A percentile compares a stretch with the other conserved stretches of the same genome.
Evolutionary conservation across 2,329 filamentous ascomycete genomes (phyloP).

Genomic region (Epichloe brachyelytri): DNA sequence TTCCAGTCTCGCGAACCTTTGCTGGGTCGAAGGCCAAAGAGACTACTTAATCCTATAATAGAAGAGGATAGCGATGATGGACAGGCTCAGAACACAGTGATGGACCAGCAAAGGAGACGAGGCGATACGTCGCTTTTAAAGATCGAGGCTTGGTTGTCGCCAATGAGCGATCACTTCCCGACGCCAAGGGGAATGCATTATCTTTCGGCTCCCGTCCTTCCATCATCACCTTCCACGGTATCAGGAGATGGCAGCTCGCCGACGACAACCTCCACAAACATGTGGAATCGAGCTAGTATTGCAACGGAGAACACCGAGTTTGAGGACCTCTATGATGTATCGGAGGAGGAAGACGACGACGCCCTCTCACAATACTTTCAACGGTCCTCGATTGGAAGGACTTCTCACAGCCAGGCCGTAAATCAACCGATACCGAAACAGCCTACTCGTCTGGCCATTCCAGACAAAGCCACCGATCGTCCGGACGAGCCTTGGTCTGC

Average conservation of each 20-base stretch:
- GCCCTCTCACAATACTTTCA: slow-evolving; percentile 10
- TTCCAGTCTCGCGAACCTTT: slow-evolving; percentile 37
- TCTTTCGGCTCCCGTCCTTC: slow-evolving; percentile 47
- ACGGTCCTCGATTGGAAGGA: slow-evolving; percentile 24
- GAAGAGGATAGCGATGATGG: slow-evolving; percentile 38
- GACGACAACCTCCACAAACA: slow-evolving; percentile 38
- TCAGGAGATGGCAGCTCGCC: slow-evolving; percentile 41
- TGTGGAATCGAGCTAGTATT: slow-evolving; percentile 51
- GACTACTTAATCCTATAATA: slow-evolving; percentile 52
- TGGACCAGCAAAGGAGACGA: slow-evolving; percentile 14
- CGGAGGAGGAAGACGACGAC: slow-evolving; percentile 55
- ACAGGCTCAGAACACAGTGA: slow-evolving; percentile 10
- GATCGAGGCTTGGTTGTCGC: slow-evolving; percentile 46
- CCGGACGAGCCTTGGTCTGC: slow-evolving; percentile 31
- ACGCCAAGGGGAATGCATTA: slow-evolving; percentile 57
- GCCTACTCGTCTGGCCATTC: slow-evolving; percentile 38
- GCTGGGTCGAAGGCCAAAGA: slow-evolving; percentile 42
- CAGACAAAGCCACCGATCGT: slow-evolving; percentile 21
- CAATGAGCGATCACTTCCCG: slow-evolving; percentile 53
- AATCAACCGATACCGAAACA: slow-evolving; percentile 22
- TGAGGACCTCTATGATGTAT: slow-evolving; percentile 78
- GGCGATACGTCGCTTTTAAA: slow-evolving; percentile 30
- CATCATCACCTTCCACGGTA: slow-evolving; percentile 45
- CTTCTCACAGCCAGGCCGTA: slow-evolving; percentile 22
- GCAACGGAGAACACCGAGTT: slow-evolving; percentile 60